phyloP scores from a whole-genome alignment of 495 filamentous ascomycete genomes.

The Aspergillus taichungensis region DNA sequence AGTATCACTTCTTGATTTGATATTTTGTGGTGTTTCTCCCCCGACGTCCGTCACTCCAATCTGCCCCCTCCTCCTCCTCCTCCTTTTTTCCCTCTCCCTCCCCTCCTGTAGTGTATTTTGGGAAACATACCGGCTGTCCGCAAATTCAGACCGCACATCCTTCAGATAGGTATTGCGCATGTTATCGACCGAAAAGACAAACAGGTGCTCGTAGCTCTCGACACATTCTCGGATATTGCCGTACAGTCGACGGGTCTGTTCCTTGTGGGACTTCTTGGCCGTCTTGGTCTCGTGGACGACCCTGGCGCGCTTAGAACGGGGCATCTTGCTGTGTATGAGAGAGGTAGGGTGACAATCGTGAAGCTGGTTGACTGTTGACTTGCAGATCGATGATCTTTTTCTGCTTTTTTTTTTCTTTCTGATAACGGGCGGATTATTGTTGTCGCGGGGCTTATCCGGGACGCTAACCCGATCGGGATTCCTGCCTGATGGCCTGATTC shows the following conservation, averaged over 20 bases:
- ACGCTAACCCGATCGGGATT: constrained; percentile 8
- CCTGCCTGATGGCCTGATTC: not conserved
- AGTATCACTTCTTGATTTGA: constrained; percentile 1
- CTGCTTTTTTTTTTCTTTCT: constrained; percentile 26
- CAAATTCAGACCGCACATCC: constrained; percentile 74
- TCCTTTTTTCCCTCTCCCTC: not conserved
- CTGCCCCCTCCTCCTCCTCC: not conserved
- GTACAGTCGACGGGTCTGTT: constrained; percentile 81
- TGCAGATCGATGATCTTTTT: not conserved
- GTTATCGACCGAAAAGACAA: constrained; percentile 90
- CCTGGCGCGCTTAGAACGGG: constrained; percentile 87
- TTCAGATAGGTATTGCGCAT: constrained; percentile 99
- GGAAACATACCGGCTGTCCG: constrained; percentile 65
- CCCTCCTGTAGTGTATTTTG: not conserved
- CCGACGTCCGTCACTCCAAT: not conserved
- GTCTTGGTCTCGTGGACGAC: constrained; percentile 84
- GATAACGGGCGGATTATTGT: constrained; percentile 36
- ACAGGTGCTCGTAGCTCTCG: constrained; percentile 78
- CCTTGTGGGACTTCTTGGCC: constrained; percentile 80
- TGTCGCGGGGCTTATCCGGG: constrained; percentile 34
- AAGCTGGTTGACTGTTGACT: not conserved
- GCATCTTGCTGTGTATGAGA: constrained; percentile 52
- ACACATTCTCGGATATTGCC: constrained; percentile 78
- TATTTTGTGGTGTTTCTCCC: not conserved
- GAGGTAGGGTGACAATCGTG: not conserved